Percentiles rank a stretch among this genome's conserved stretches.
Conservation (phyloP, 2,329 filamentous ascomycete genomes). For the Pseudomassariella vexata region DNA sequence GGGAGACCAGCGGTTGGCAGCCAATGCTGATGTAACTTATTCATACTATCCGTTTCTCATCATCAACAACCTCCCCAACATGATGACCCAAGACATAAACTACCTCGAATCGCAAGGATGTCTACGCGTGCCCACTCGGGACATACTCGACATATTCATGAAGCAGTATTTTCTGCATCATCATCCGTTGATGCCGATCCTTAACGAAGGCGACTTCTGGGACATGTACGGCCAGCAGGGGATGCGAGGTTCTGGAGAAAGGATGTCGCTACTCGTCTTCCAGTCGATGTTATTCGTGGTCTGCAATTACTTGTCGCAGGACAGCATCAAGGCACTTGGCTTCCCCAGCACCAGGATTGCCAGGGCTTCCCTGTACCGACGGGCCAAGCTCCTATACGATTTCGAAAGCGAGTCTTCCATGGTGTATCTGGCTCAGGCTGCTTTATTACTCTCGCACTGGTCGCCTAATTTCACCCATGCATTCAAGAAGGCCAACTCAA, state of each 20-base stretch:
- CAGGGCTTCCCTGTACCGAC: constrained; percentile 36
- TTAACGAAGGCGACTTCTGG: constrained; percentile 44
- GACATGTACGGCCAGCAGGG: constrained; percentile 30
- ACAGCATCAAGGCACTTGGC: constrained; percentile 33
- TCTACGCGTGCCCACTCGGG: constrained; percentile 34
- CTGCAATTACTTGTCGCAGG: constrained; percentile 34
- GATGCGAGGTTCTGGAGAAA: constrained; percentile 14
- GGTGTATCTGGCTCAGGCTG: constrained; percentile 32
- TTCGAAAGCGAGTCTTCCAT: constrained; percentile 37
- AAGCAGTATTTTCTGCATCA: constrained; percentile 41
- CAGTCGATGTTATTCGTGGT: constrained; percentile 40
- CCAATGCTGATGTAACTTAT: constrained; percentile 31
- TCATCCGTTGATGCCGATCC: constrained; percentile 36
- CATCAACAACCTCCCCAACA: constrained; percentile 30
- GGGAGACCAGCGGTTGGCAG: constrained; percentile 19
- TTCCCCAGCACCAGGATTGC: constrained; percentile 36
- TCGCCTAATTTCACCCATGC: constrained; percentile 24
- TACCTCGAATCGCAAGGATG: constrained; percentile 41
- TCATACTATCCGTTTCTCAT: constrained; percentile 36
- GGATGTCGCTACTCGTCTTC: constrained; percentile 37
- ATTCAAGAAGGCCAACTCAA: constrained; percentile 35
- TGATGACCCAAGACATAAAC: constrained; percentile 39
- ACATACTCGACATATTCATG: constrained; percentile 40
- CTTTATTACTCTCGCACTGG: constrained; percentile 38
- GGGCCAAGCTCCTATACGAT: constrained; percentile 34